These are phyloP conservation scores for Lasiosphaeris hirsuta DNA, from an alignment of 495 filamentous ascomycete species.

Conservation along the genomic window DNA sequence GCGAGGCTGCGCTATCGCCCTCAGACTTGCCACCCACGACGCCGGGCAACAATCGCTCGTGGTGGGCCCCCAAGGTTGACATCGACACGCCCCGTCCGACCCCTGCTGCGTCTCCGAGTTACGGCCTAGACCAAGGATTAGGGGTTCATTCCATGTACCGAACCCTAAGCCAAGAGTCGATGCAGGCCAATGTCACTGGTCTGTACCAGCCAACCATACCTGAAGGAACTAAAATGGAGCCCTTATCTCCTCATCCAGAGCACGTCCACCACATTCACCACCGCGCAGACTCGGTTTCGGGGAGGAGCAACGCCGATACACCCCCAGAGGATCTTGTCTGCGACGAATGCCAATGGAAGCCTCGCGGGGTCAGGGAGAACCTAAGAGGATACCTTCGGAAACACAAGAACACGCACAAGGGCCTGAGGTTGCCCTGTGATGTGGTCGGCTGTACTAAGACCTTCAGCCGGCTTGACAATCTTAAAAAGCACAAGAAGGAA, in stretches of 20 bases:
- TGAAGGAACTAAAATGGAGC: constrained; percentile 9
- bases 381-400: constrained; percentile 38
- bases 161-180: constrained; percentile 25
- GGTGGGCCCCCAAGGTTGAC: constrained; percentile 22
- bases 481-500: constrained; percentile 40
- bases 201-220: constrained; percentile 15
- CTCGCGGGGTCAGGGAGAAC: constrained; percentile 34
- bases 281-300: neutral
- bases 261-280: constrained; percentile 10
- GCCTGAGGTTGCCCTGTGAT: constrained; percentile 31
- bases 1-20: constrained; percentile 11
- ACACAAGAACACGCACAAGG: constrained; percentile 39
- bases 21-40: constrained; percentile 7
- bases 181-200: constrained; percentile 14
- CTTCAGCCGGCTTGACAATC: constrained; percentile 44
- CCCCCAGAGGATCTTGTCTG: constrained; percentile 31
- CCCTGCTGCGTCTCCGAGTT: constrained; percentile 18
- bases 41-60: constrained; percentile 11
- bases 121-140: constrained; percentile 10
- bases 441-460: constrained; percentile 33
- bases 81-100: constrained; percentile 16
- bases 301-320: neutral
- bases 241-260: constrained; percentile 12
- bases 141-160: constrained; percentile 18
- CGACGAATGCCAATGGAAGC: constrained; percentile 39